Evolutionary conservation across 2,329 filamentous ascomycete genomes (phyloP), one percentile per base, ranked within the genome.

Genomic region (Fusarium robinianum): DNA sequence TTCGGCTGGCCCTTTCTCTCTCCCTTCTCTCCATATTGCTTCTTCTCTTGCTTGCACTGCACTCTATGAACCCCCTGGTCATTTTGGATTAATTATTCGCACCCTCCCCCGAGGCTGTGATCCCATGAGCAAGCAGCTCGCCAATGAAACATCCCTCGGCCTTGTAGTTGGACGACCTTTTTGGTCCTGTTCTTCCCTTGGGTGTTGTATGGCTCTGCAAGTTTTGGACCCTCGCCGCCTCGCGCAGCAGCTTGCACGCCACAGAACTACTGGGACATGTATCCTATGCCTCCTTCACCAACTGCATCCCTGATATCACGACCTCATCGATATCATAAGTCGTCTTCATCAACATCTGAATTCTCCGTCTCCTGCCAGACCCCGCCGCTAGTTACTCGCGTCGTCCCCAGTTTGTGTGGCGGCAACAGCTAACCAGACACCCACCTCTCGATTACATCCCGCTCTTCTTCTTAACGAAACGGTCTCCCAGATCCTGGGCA

Each of bases 221-320:
- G 55, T 53, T 55, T 49, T 41, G 57, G 57, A 52, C 44, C 55
- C 44, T 41, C 58, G 53, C 55, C 58, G 57, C 41, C 57, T 57
- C 51, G 51, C 37, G 53, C 54, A 46, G 40, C 52, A 47, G 56
- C 51, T 54, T 52, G 52, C 51, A 49, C 46, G 51, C 50, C 57
- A 53, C 53, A 44, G 41, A 55, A 56, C 55, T 46, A 51, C 46
- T 63, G 62, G 59, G 61, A 61, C 65, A 78, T 78, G 75, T 74
- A 76, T 63, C 67, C 72, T 55, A 73, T 73, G 64, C 75, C 75
- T 56, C 74, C 72, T 41, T 68, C 73, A 31, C 66, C 76, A 44
- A 73, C 69, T 46, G 62, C 56, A 32, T 64, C 75, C 69, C 46
- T 74, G 71, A 61, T 74, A 67, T 58, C 58, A 49, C 49, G 49